Conservation (phyloP, 2,329 filamentous ascomycete species). For the Fusarium praegraminearum region DNA sequence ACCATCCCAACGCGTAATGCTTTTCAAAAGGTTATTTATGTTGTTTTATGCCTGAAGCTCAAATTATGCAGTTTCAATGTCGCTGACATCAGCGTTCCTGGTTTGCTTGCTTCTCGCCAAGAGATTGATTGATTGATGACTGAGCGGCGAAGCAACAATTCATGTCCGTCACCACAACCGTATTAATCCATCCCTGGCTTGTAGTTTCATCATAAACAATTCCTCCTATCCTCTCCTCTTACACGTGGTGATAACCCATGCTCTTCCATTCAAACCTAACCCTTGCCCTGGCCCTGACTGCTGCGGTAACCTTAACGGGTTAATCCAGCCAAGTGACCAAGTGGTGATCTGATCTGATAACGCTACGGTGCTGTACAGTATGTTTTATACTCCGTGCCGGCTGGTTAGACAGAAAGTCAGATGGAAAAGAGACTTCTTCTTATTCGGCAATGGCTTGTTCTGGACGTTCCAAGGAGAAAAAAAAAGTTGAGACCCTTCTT, state of each 20-base stretch:
- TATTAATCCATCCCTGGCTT: slow-evolving; percentile 1
- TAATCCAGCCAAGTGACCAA: slow-evolving; percentile 29
- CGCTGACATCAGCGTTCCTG: slow-evolving; percentile 20
- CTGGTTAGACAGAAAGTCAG: slow-evolving; percentile 10
- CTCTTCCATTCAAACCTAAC: slow-evolving; percentile 19
- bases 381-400: slow-evolving; percentile 16
- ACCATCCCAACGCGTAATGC: slow-evolving; percentile 16
- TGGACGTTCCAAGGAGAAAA: slow-evolving; percentile 3
- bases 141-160: slow-evolving; percentile 1
- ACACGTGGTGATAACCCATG: slow-evolving; percentile 41
- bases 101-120: slow-evolving; percentile 9
- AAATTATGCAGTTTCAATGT: slow-evolving; percentile 20
- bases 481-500: slow-evolving; percentile 35
- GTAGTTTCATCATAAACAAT: not conserved
- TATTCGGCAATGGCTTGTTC: slow-evolving; percentile 40
- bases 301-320: slow-evolving; percentile 22
- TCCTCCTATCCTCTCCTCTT: slow-evolving; percentile 20
- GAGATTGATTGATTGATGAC: not conserved
- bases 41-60: slow-evolving; percentile 23
- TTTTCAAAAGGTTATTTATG: not conserved
- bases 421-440: slow-evolving; percentile 22
- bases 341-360: slow-evolving; percentile 41
- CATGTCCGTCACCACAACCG: not conserved
- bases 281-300: slow-evolving; percentile 36
- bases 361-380: slow-evolving; percentile 13